Evolutionary conservation across 208 protist genomes (phyloP).

Genomic region (Leishmania tropica): DNA sequence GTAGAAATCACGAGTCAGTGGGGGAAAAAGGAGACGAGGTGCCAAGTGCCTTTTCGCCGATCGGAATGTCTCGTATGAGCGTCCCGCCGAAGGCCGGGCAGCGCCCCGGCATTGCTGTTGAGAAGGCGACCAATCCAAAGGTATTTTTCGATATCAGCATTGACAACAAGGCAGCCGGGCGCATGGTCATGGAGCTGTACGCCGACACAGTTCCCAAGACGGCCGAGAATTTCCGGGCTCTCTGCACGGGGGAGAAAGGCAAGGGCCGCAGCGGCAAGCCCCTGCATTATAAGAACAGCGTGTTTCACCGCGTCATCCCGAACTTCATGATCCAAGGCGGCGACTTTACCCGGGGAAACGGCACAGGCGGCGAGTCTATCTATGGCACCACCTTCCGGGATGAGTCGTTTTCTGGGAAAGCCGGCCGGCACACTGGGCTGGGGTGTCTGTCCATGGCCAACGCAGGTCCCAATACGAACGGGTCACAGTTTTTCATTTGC

Average conservation of each 20-base stretch:
- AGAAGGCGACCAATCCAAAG: conserved; percentile 57
- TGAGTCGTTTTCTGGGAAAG: conserved; percentile 97
- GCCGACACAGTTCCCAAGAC: conserved; percentile 93
- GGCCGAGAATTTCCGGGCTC: conserved; percentile 91
- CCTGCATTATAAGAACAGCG: conserved; percentile 96
- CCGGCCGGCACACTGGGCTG: conserved; percentile 85
- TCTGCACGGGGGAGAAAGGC: conserved; percentile 92
- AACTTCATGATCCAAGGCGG: conserved; percentile 98
- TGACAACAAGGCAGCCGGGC: conserved; percentile 63
- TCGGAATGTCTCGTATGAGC: conserved; percentile 60
- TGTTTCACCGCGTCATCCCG: conserved; percentile 97
- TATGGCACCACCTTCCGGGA: conserved; percentile 97
- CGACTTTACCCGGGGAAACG: conserved; percentile 97
- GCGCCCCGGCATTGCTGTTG: conserved; percentile 30
- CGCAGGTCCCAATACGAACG: conserved; percentile 97
- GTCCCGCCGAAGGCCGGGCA: conserved; percentile 51
- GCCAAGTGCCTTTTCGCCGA: too few relatives aligned
- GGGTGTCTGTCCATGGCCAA: conserved; percentile 99
- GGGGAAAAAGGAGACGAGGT: background rate
- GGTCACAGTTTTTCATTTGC: conserved; percentile 95
- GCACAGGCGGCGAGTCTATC: conserved; percentile 98
- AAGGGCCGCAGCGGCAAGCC: conserved; percentile 90
- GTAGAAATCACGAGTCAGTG: background rate
- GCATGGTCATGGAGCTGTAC: conserved; percentile 94
- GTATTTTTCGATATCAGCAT: conserved; percentile 92